These are phyloP conservation scores for Stropharia rugosoannulata DNA, from an alignment of 768 basidiomycete genomes.

Conservation along the genomic window DNA sequence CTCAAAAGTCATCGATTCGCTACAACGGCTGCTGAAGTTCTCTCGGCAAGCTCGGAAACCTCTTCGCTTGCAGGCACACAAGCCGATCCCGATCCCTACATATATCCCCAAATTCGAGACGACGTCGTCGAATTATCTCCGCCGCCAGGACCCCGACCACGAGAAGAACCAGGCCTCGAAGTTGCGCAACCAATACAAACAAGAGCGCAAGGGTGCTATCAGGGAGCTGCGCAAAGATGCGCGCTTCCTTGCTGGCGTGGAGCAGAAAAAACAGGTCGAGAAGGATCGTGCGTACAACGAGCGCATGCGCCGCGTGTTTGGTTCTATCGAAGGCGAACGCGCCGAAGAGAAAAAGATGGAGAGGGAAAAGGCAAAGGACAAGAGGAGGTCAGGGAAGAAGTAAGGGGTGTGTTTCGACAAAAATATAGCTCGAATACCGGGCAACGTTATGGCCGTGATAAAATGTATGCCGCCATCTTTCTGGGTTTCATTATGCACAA, in stretches of 20 bases:
- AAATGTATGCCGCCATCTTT: too few species aligned
- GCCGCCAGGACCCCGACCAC: slow-evolving; percentile 86
- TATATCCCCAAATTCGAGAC: slow-evolving; percentile 93
- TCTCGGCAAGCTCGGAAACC: slow-evolving; percentile 71
- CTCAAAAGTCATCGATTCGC: slow-evolving; percentile 42
- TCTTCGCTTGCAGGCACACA: slow-evolving; percentile 86
- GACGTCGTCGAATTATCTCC: slow-evolving; percentile 70
- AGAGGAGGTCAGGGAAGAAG: slow-evolving; percentile 75
- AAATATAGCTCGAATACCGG: not conserved
- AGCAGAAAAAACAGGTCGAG: slow-evolving; percentile 79
- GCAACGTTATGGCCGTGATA: not conserved
- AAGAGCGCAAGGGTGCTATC: slow-evolving; percentile 96
- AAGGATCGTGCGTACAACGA: slow-evolving; percentile 82
- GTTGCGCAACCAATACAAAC: slow-evolving; percentile 85
- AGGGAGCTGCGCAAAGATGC: slow-evolving; percentile 95
- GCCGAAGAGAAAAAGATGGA: slow-evolving; percentile 95
- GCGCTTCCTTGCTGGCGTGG: slow-evolving; percentile 86
- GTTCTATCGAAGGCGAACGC: slow-evolving; percentile 79
- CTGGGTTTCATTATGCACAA: too few species aligned
- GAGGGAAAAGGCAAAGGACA: slow-evolving; percentile 75
- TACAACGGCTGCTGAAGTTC: slow-evolving; percentile 71
- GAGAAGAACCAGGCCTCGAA: slow-evolving; percentile 88
- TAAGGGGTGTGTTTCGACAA: slow-evolving; percentile 26
- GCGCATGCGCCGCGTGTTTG: slow-evolving; percentile 81
- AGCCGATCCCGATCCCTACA: slow-evolving; percentile 92